phyloP scores from a whole-genome alignment of 2,329 filamentous ascomycete species.

The Cordyceps farinosa region DNA sequence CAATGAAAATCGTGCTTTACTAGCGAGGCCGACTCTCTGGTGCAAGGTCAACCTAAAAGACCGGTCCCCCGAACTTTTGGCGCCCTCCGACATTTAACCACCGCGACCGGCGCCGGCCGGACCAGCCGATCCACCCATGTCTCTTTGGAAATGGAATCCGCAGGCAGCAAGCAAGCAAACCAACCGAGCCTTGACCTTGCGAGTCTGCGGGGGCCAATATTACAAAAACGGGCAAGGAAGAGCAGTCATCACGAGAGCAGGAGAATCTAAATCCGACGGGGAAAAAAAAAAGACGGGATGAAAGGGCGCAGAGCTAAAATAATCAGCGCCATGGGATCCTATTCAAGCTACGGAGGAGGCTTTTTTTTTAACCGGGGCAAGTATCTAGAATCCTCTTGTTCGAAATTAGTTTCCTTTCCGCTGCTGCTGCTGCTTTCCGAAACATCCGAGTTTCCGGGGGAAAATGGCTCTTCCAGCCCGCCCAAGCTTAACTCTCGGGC shows the following conservation, averaged over 20 bases:
- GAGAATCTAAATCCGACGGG: background rate
- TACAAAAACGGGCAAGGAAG: no score
- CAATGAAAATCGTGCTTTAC: no score
- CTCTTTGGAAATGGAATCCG: no score
- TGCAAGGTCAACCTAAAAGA: background rate
- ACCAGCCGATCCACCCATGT: constrained; percentile 2
- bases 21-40: background rate
- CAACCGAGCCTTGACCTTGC: no score
- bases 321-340: background rate
- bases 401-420: background rate
- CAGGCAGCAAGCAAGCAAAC: background rate
- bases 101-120: constrained; percentile 8
- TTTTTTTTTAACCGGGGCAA: background rate
- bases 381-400: background rate
- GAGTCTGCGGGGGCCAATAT: no score
- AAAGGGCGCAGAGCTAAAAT: background rate
- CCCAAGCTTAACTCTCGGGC: no score
- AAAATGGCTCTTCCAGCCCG: background rate
- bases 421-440: background rate
- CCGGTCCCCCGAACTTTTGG: background rate
- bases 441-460: background rate
- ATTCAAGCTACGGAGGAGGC: background rate
- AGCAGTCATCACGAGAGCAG: background rate
- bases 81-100: background rate
- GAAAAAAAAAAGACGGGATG: background rate